Evolutionary conservation across 257 asterid species (phyloP).

Genomic region (Nicotiana knightiana): DNA sequence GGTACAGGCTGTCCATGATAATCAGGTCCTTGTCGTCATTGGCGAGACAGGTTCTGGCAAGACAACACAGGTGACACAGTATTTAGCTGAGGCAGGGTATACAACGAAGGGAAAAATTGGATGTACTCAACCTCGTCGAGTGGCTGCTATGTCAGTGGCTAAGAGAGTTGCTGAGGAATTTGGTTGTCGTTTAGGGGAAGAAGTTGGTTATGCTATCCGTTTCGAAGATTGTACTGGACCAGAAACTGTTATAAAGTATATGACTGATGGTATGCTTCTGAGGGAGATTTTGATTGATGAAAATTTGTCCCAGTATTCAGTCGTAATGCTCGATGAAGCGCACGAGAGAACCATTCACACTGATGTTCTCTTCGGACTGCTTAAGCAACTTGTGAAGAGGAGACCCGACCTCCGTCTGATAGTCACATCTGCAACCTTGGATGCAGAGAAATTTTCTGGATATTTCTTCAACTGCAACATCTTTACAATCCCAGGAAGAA

Average conservation of each 20-base stretch:
- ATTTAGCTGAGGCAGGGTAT: slow-evolving; percentile 8
- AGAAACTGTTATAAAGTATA: slow-evolving; percentile 85
- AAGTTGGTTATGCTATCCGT: slow-evolving; percentile 85
- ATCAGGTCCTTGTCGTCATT: slow-evolving; percentile 69
- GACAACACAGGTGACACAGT: slow-evolving; percentile 87
- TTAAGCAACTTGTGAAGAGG: slow-evolving; percentile 41
- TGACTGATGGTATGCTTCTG: slow-evolving; percentile 25
- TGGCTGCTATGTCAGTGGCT: slow-evolving; percentile 64
- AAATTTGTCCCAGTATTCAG: slow-evolving; percentile 74
- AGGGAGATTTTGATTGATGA: slow-evolving; percentile 86
- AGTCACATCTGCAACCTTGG: slow-evolving; percentile 25
- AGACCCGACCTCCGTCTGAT: slow-evolving; percentile 85
- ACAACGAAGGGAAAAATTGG: slow-evolving; percentile 30
- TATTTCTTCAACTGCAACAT: slow-evolving; percentile 84
- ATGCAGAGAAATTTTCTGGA: slow-evolving; percentile 88
- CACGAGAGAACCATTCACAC: slow-evolving; percentile 84
- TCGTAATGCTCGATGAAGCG: slow-evolving; percentile 89
- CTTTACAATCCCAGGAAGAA: slow-evolving; percentile 90
- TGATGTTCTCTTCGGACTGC: slow-evolving; percentile 53
- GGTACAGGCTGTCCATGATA: slow-evolving; percentile 78
- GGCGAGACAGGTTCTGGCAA: slow-evolving; percentile 97
- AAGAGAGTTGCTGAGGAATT: slow-evolving; percentile 91
- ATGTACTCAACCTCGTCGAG: slow-evolving; percentile 8
- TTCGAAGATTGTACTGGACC: slow-evolving; percentile 96
- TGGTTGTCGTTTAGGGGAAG: slow-evolving; percentile 90